A percentile compares a stretch with the other conserved stretches of the same genome.
phyloP scores from a whole-genome alignment of 306 rosid genomes.

The Clitoria ternatea region DNA sequence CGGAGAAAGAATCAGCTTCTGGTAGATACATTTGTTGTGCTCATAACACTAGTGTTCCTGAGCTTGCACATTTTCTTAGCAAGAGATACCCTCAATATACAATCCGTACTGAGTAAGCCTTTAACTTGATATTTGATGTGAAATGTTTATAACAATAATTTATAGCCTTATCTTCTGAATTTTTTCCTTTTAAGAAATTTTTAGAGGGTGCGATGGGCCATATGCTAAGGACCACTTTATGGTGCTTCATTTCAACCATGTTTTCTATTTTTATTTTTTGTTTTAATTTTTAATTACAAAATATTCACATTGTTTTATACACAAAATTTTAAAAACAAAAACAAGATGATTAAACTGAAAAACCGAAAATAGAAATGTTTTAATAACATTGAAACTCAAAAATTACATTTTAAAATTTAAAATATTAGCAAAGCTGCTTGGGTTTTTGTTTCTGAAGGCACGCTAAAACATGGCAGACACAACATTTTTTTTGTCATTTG shows the following conservation, averaged over 20 bases:
- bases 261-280: no score
- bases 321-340: no score
- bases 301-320: no score
- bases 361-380: no score
- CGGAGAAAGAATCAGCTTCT: conserved; percentile 70
- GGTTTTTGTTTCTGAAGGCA: not conserved
- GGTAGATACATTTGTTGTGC: conserved; percentile 58
- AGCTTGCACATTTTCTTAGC: conserved; percentile 55
- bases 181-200: not conserved
- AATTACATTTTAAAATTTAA: not conserved
- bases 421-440: not conserved
- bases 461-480: not conserved
- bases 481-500: not conserved
- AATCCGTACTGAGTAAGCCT: conserved; percentile 58
- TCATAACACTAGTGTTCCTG: conserved; percentile 48
- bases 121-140: not conserved
- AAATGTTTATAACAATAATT: not conserved
- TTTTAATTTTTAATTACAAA: no score
- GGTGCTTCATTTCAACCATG: no score
- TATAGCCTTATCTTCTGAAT: not conserved
- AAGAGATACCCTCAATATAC: conserved; percentile 48
- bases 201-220: not conserved
- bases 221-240: not conserved
- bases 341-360: no score
- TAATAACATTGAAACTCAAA: not conserved